phyloP scores from a whole-genome alignment of 2,329 filamentous ascomycete species.

The Apiospora saccharicola region DNA sequence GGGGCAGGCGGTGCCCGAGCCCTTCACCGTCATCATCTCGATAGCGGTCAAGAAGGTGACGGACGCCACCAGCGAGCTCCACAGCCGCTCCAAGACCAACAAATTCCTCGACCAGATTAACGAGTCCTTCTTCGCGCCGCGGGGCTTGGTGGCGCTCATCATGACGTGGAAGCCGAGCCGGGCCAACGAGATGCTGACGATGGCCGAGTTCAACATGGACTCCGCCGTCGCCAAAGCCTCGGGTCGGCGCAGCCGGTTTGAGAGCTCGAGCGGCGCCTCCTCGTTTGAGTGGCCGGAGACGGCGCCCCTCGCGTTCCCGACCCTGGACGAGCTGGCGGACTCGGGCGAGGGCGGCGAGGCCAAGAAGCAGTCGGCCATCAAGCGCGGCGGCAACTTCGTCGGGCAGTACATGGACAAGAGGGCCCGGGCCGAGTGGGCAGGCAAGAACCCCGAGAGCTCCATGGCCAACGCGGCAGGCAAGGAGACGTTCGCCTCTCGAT shows the following conservation, averaged over 20 bases:
- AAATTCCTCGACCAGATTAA: slow-evolving; percentile 64
- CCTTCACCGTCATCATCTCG: slow-evolving; percentile 41
- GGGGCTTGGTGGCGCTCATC: slow-evolving; percentile 49
- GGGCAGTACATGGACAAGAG: slow-evolving; percentile 57
- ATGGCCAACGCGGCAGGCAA: slow-evolving; percentile 36
- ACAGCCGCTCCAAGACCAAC: slow-evolving; percentile 54
- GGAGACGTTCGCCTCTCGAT: slow-evolving; percentile 37
- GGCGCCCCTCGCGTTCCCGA: slow-evolving; percentile 58
- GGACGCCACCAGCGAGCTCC: slow-evolving; percentile 49
- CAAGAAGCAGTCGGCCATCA: slow-evolving; percentile 38
- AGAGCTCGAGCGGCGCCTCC: slow-evolving; percentile 46
- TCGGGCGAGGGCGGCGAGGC: slow-evolving; percentile 22
- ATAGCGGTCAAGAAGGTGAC: slow-evolving; percentile 52
- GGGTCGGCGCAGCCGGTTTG: slow-evolving; percentile 38
- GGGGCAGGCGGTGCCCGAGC: not conserved
- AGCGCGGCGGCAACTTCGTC: slow-evolving; percentile 46
- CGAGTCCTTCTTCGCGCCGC: slow-evolving; percentile 61
- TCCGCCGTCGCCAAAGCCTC: not conserved
- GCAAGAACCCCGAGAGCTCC: slow-evolving; percentile 48
- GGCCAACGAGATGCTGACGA: slow-evolving; percentile 31
- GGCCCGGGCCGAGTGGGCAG: slow-evolving; percentile 54
- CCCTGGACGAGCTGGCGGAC: slow-evolving; percentile 42
- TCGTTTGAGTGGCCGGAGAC: slow-evolving; percentile 52
- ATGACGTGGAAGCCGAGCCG: slow-evolving; percentile 58
- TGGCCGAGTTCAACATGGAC: slow-evolving; percentile 21